A percentile compares a stretch with the other conserved stretches of the same genome.
Conservation (phyloP, 2,329 filamentous ascomycete genomes). For the Xylaria polymorpha region DNA sequence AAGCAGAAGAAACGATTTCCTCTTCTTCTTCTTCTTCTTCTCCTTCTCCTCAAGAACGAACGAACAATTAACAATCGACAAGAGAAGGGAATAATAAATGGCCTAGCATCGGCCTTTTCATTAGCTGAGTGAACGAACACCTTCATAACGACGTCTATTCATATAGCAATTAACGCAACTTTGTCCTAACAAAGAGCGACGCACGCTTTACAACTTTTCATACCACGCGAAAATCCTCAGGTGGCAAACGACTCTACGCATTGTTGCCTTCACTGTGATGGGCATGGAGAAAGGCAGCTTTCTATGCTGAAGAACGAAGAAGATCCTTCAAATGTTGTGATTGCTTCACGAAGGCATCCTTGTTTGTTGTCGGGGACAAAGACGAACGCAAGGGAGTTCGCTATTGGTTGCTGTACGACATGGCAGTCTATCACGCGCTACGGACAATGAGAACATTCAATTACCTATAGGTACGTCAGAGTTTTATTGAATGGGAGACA, state of each 20-base stretch:
- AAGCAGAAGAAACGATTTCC: background rate
- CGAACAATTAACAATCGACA: slow-evolving; percentile 24
- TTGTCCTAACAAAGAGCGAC: slow-evolving; percentile 42
- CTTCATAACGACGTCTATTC: background rate
- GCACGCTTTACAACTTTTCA: background rate
- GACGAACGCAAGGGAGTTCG: background rate
- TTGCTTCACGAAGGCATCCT: background rate
- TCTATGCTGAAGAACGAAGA: background rate
- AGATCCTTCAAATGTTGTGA: background rate
- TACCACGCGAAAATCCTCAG: background rate
- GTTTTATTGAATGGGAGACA: background rate
- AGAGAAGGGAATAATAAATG: slow-evolving; percentile 12
- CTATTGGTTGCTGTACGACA: background rate
- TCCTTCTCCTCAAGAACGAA: slow-evolving; percentile 28
- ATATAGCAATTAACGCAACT: slow-evolving; percentile 24
- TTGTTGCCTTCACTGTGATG: background rate
- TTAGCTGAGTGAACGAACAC: background rate
- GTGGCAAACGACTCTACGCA: background rate
- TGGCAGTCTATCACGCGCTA: background rate
- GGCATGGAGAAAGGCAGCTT: slow-evolving; percentile 32
- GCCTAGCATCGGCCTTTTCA: slow-evolving; percentile 3
- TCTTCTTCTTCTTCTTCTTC: slow-evolving; percentile 9
- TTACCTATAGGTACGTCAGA: background rate
- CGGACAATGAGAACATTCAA: background rate
- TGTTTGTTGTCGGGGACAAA: slow-evolving; percentile 20